These are phyloP conservation scores for Pulveroboletus sp. DNA, from an alignment of 768 basidiomycete species.

Conservation along the genomic window DNA sequence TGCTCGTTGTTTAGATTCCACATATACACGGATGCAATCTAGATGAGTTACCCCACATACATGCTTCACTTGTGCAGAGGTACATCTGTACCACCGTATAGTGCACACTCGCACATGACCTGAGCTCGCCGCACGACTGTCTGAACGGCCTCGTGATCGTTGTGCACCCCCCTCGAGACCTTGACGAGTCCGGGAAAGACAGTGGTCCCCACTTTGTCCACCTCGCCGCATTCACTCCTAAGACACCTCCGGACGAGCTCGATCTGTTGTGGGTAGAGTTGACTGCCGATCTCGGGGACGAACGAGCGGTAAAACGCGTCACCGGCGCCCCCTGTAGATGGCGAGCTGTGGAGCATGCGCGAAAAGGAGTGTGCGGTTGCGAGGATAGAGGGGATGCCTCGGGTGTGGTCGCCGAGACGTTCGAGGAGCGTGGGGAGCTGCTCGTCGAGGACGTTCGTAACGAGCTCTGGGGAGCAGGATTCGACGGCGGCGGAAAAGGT, in stretches of 20 bases:
- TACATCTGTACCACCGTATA: slow-evolving; percentile 28
- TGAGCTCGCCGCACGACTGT: slow-evolving; percentile 81
- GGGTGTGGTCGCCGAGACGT: slow-evolving; percentile 43
- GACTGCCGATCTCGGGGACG: slow-evolving; percentile 76
- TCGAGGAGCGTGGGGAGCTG: slow-evolving; percentile 65
- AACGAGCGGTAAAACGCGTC: slow-evolving; percentile 87
- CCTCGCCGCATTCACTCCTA: slow-evolving; percentile 69
- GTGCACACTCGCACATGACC: slow-evolving; percentile 83
- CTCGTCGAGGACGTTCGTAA: slow-evolving; percentile 62
- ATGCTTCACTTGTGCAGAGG: neutral
- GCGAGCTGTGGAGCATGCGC: slow-evolving; percentile 80
- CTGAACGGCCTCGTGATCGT: slow-evolving; percentile 50
- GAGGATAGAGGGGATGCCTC: slow-evolving; percentile 55
- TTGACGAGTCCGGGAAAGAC: slow-evolving; percentile 89
- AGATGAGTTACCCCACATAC: slow-evolving; percentile 12
- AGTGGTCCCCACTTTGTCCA: slow-evolving; percentile 76
- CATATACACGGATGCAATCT: slow-evolving; percentile 21
- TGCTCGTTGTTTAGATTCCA: slow-evolving; percentile 62
- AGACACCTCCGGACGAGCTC: slow-evolving; percentile 83
- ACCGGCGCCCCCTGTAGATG: slow-evolving; percentile 41
- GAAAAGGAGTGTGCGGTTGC: slow-evolving; percentile 77
- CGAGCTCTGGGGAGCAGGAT: slow-evolving; percentile 68
- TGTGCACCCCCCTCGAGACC: slow-evolving; percentile 46
- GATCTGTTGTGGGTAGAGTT: slow-evolving; percentile 73
- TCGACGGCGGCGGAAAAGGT: slow-evolving; percentile 88